Base-by-base conservation (phyloP, 208 protist species). In the Crithidia acanthocephali region DNA sequence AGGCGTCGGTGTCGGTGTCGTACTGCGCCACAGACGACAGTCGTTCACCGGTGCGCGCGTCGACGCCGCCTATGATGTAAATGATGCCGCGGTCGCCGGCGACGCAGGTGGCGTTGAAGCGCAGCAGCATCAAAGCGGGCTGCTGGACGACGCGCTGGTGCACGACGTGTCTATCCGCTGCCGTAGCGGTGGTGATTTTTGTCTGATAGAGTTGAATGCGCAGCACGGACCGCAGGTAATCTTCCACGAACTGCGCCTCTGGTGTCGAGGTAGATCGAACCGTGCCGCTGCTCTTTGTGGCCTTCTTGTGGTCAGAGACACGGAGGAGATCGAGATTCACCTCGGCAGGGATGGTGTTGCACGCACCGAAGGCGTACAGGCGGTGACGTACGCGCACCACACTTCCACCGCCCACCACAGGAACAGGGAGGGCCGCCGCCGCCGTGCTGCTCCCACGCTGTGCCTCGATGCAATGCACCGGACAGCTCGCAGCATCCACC, bases 331-430 rank as follows among this genome's bases (percentile, higher is more conserved):
- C 40, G 5, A 76, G 18, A 40, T 50, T n/a, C 3, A 81, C 75
- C 30, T 40, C 35, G 13, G 27, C 25, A 13, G 72, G 83, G 27
- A 87, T 63, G 30, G 56, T 80, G 59, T 79, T 83, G 53, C 83
- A 87, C 28, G 76, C 76, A 0, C 75, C 83, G n/a, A 87, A 45
- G 48, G 76, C 64, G 68, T 80, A 87, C 2, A 77, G 71, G 16
- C 60, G 64, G 11, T 48, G 48, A 11, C 60, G 70, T 33, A 84
- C 59, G 6, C 56, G 60, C 20, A 87, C 83, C 0, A 75, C 70
- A 33, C 74, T 84, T 20, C 64, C 64, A 4, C 67, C 61, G 40
- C 82, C 82, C 51, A 87, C 74, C 1, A 76, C 79, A 27, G 35
- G 35, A 40, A 40, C 35, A 11, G 35, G 11, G 8, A 40, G 35